Base-by-base conservation (phyloP, 305 asterid genomes). In the Fraxinus velutina region DNA sequence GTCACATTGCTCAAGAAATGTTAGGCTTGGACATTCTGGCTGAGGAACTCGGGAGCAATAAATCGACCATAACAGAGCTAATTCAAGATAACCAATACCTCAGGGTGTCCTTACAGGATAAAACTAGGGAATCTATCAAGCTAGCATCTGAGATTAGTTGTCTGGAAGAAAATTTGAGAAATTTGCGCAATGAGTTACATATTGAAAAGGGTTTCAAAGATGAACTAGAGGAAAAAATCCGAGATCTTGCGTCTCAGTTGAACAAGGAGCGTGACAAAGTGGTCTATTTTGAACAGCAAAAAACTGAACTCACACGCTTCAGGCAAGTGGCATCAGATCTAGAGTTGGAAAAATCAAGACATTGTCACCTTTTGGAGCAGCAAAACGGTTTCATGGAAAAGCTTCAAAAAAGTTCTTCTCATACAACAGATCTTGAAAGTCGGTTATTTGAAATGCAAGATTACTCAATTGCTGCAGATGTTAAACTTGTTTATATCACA, bases 301-400 rank as follows among this genome's bases (percentile, higher is more conserved):
- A 87, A 74, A 83, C 87, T 78, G 99, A 93, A 81, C 86, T 93
- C 76, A 79, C 76, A 78, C 90, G 74, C 80, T 85, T 86, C 71
- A 90, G 84, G 89, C 89, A 89, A 80, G 86, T 87, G 80, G 90
- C 85, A 73, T 85, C 88, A 36, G 89, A 89, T 84, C 90, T 91
- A 36, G 94, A 92, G 82, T 44, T 75, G 84, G 97, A 94, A 87
- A 96, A 89, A 80, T 90, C 89, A 55, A 91, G 91, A 83, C 92
- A 92, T 75, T 1, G 12, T 71, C 87, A 66, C 82, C 90, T 86
- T 80, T 78, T 91, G 80, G 81, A 47, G 86, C 91, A 87, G 89
- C 92, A 86, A 73, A 88, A 81, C 3, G 83, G 79, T 81, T 77
- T 84, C 21, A 80, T 90, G 78, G 92, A 88, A 79, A 85, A 89